Percentiles rank a stretch among this genome's conserved stretches.
Conservation (phyloP, 129 eudicot genomes). For the Ambrosia trifida region DNA sequence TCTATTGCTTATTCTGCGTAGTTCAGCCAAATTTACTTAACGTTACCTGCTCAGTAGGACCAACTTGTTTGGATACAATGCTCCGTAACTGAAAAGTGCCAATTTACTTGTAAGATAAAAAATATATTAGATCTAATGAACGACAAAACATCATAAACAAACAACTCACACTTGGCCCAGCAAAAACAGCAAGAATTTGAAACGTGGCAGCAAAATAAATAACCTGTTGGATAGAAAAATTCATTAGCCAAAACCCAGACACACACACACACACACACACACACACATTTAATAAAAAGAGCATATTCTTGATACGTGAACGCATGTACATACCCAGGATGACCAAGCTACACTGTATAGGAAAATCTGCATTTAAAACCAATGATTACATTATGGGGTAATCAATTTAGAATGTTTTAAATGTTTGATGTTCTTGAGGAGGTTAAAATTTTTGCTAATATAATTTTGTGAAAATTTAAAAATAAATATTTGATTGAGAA, state of each 20-base stretch:
- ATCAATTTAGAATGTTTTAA: not conserved
- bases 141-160: not conserved
- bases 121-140: not conserved
- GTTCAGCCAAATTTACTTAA: not conserved
- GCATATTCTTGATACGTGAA: not conserved
- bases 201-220: constrained; percentile 72
- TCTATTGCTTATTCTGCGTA: not conserved
- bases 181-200: constrained; percentile 57
- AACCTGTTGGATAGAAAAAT: constrained; percentile 50
- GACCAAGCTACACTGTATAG: constrained; percentile 92
- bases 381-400: not conserved
- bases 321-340: constrained; percentile 66
- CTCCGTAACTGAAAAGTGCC: constrained; percentile 60
- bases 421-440: constrained; percentile 3
- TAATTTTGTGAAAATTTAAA: not conserved
- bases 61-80: constrained; percentile 88
- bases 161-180: constrained; percentile 72
- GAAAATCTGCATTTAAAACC: constrained; percentile 55
- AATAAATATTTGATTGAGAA: not conserved
- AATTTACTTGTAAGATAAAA: constrained; percentile 6
- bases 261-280: not conserved
- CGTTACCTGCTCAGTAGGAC: constrained; percentile 81
- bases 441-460: not conserved
- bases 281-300: constrained; percentile 7
- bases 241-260: constrained; percentile 21